Percentiles rank a stretch among this genome's conserved stretches.
Conservation (phyloP, 1,284 basidiomycete genomes). For the Gomphus bonarii region DNA sequence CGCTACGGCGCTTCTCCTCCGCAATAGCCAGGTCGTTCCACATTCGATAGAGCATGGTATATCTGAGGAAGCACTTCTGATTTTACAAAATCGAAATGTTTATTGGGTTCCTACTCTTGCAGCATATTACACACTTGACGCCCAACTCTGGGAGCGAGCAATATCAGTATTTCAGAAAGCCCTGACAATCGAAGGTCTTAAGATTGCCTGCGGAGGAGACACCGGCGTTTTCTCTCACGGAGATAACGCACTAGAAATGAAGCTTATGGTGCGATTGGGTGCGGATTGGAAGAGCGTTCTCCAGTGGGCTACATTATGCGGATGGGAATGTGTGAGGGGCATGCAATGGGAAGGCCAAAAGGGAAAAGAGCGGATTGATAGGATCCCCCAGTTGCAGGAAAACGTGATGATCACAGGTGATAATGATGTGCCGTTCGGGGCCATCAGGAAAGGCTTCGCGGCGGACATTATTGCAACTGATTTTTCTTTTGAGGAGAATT, state of each 20-base stretch:
- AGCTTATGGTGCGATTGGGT: constrained; percentile 48
- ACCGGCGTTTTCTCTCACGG: constrained; percentile 56
- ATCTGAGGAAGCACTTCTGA: constrained; percentile 19
- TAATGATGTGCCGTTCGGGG: constrained; percentile 49
- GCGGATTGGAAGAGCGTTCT: constrained; percentile 43
- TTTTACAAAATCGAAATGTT: constrained; percentile 23
- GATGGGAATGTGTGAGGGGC: constrained; percentile 46
- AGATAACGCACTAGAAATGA: constrained; percentile 49
- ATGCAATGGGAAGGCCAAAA: constrained; percentile 36
- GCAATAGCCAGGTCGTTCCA: constrained; percentile 10
- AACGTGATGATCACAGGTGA: constrained; percentile 29
- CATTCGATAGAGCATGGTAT: constrained; percentile 13
- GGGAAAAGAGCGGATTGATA: constrained; percentile 24
- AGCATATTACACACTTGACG: constrained; percentile 30
- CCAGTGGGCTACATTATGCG: constrained; percentile 48
- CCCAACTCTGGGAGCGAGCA: constrained; percentile 30
- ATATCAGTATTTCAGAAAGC: constrained; percentile 34
- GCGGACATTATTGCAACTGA: constrained; percentile 47
- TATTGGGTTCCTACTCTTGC: constrained; percentile 53
- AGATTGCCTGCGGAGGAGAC: constrained; percentile 52
- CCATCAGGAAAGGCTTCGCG: constrained; percentile 39
- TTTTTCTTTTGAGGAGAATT: constrained; percentile 39
- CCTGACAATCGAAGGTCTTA: constrained; percentile 30
- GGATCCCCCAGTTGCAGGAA: constrained; percentile 23
- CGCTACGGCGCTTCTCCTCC: constrained; percentile 6